Evolutionary conservation across 75 land plant species (phyloP).

Genomic region (Pinus albicaulis): DNA sequence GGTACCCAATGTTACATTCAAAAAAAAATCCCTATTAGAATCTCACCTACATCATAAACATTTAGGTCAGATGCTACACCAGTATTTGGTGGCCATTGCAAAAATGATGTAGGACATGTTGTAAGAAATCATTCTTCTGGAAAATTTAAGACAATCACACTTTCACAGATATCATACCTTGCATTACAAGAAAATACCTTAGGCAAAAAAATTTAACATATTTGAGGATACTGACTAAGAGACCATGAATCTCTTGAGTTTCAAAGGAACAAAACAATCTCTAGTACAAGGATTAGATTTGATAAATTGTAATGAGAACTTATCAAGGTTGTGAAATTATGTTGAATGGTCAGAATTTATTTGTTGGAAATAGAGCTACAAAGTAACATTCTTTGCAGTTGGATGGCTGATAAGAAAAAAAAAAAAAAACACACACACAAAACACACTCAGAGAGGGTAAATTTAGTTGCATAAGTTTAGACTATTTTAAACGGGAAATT

Average conservation of each 20-base stretch:
- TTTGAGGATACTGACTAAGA: not conserved
- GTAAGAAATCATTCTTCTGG: slow-evolving; percentile 3
- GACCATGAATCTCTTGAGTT: not conserved
- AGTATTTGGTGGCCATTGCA: not conserved
- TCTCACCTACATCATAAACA: not conserved
- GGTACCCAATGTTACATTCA: not conserved
- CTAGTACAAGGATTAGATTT: not conserved
- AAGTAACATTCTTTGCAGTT: too few relatives aligned
- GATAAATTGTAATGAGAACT: not conserved
- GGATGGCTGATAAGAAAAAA: too few relatives aligned
- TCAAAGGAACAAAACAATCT: not conserved
- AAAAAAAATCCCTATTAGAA: not conserved
- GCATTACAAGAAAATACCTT: slow-evolving; percentile 5
- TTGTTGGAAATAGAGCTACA: too few relatives aligned
- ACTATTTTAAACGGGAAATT: too few relatives aligned
- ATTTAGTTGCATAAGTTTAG: too few relatives aligned
- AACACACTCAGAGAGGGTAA: too few relatives aligned
- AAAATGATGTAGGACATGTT: not conserved
- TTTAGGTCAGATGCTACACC: not conserved
- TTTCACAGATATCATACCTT: slow-evolving; percentile 3
- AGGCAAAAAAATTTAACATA: not conserved
- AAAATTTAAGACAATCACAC: not conserved
- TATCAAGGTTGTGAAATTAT: not conserved
- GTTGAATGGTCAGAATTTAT: too few relatives aligned
- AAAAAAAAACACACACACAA: too few relatives aligned